A percentile compares a stretch with the other conserved stretches of the same genome.
Conservation (phyloP, 768 basidiomycete genomes). For the Amanita pallidorosea region DNA sequence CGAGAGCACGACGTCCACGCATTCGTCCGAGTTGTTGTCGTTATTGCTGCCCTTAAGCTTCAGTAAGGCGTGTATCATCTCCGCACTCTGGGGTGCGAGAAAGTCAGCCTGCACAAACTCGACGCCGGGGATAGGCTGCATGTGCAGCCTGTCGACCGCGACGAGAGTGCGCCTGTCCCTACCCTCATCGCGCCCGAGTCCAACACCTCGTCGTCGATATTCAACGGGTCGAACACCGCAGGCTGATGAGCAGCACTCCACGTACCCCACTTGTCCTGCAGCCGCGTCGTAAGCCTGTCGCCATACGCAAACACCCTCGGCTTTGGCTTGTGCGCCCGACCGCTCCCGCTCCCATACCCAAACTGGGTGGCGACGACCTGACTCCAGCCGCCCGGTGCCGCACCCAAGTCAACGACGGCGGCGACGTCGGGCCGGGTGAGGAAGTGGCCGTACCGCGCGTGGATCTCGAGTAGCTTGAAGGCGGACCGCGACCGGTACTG, state of each 20-base stretch:
- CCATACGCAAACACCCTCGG: neutral
- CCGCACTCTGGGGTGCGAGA: constrained; percentile 40
- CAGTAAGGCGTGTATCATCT: constrained; percentile 28
- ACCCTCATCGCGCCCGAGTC: neutral
- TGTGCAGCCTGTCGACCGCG: constrained; percentile 72
- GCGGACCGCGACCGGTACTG: constrained; percentile 79
- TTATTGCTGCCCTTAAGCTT: constrained; percentile 3
- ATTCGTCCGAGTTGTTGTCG: constrained; percentile 21
- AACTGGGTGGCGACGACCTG: constrained; percentile 66
- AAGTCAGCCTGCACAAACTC: constrained; percentile 72
- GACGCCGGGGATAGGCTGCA: constrained; percentile 65
- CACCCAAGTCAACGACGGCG: constrained; percentile 78
- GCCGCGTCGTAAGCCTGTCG: neutral
- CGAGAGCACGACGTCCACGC: constrained; percentile 74
- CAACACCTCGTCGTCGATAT: constrained; percentile 3
- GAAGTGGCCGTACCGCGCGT: constrained; percentile 44
- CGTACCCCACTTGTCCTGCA: neutral
- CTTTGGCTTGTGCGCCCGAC: neutral
- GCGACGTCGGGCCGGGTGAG: constrained; percentile 39
- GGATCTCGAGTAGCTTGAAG: constrained; percentile 83
- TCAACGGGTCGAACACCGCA: neutral
- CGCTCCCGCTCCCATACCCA: constrained; percentile 38
- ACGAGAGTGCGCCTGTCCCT: constrained; percentile 31
- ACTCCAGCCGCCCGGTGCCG: constrained; percentile 91
- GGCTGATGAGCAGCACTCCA: neutral